Conservation (phyloP, 495 filamentous ascomycete species). For the Aspergillus ellipticus region DNA sequence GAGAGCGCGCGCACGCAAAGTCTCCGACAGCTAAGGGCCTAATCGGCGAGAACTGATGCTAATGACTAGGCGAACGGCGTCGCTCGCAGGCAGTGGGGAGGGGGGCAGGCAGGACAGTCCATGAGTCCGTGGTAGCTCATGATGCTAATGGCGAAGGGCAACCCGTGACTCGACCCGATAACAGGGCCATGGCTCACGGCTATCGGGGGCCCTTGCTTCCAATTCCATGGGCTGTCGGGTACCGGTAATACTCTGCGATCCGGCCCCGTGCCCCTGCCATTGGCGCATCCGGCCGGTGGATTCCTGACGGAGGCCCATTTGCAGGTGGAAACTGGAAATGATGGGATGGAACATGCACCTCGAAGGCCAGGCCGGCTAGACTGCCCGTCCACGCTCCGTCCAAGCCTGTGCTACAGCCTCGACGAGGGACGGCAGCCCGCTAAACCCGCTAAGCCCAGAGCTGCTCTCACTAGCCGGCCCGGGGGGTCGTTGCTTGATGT, state of each 20-base stretch:
- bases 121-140: not conserved
- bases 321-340: not conserved
- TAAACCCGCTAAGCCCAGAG: not conserved
- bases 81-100: not conserved
- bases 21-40: not conserved
- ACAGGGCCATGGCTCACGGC: not conserved
- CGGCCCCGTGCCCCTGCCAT: not conserved
- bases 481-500: not conserved
- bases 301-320: not conserved
- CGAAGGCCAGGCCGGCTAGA: not conserved
- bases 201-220: not conserved
- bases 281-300: not conserved
- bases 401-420: no score
- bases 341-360: no score
- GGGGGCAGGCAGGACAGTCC: not conserved
- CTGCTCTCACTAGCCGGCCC: not conserved
- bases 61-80: not conserved
- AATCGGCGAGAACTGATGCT: not conserved
- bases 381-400: not conserved
- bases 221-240: no score
- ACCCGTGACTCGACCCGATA: conserved; percentile 4
- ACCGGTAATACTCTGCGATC: not conserved
- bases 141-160: not conserved
- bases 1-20: no score
- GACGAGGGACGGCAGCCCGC: no score